Base-by-base conservation (phyloP, 441 rosid genomes). In the Erodium texanum region DNA sequence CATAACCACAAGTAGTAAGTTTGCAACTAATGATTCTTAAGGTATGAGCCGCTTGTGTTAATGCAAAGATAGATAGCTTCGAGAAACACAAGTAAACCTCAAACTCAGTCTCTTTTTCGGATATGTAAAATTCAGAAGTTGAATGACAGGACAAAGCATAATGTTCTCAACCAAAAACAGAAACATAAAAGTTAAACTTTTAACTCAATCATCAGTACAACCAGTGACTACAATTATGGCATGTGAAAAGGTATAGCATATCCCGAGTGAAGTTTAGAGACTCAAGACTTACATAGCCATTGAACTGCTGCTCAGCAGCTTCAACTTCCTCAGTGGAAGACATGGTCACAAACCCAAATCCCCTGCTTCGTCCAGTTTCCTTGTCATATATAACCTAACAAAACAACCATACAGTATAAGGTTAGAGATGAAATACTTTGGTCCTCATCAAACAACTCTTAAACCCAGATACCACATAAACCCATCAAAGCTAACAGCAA, bases 261-360 rank as follows among this genome's bases (percentile, higher is more conserved):
- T 2, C 38, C 7, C 38, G 0, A 34, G 7, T 34, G 38, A 27
- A 4, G 29, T 27, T 27, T 27, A 27, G 29, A 27, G 29, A 27
- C 29, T 27, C 2, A 27, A 4, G 41, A 77, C 96, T 79, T 83
- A 94, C 97, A 82, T 85, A 94, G 81, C 97, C 97, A 87, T 94
- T 87, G 79, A 94, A 87, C 54, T 87, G 96, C 74, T 82, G 87
- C 72, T 84, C 88, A 54, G 96, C 99, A 56, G 91, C 85, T 77
- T 88, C 91, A 79, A 79, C 97, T 82, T 89, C 97, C 36, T 86
- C 80, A 5, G 19, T 38, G 7, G 85, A 67, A 6, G 97, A 87
- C 97, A 94, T 94, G 54, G 97, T 91, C 75, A 91, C 99, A 75
- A 94, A 94, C 20, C 90, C 97, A 75, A 91, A 94, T 43, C 99